These are phyloP conservation scores for Candida sp. DNA, from an alignment of 1,139 yeast species.

Conservation along the genomic window DNA sequence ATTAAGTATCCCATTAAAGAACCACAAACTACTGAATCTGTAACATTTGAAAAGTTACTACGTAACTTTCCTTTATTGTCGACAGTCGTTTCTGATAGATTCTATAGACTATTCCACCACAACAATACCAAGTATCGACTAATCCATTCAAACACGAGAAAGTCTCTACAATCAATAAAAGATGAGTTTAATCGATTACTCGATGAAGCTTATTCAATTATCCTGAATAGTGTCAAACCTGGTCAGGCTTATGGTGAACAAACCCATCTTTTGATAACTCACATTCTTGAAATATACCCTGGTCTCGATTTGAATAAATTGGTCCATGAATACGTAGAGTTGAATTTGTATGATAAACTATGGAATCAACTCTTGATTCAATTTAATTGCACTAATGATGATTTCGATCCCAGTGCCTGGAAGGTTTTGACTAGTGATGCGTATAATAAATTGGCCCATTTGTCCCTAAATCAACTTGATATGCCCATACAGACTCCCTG, in stretches of 20 bases:
- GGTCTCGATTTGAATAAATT: constrained; percentile 51
- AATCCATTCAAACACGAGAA: constrained; percentile 28
- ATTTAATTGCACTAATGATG: constrained; percentile 28
- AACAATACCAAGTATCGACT: constrained; percentile 33
- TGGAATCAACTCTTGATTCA: constrained; percentile 53
- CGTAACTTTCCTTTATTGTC: constrained; percentile 47
- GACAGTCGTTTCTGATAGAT: constrained; percentile 44
- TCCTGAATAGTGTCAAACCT: constrained; percentile 38
- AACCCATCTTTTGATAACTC: constrained; percentile 28
- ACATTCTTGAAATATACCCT: constrained; percentile 33
- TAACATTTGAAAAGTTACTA: constrained; percentile 42
- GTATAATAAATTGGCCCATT: constrained; percentile 42
- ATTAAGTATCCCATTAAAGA: not conserved
- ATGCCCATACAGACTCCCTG: constrained; percentile 44
- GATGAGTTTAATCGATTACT: constrained; percentile 32
- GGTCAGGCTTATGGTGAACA: constrained; percentile 37
- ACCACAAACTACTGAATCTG: constrained; percentile 6
- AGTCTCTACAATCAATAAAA: constrained; percentile 23
- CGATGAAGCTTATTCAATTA: constrained; percentile 34
- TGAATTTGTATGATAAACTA: constrained; percentile 58
- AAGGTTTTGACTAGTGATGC: constrained; percentile 25
- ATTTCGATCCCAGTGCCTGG: constrained; percentile 28
- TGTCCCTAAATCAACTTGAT: constrained; percentile 75
- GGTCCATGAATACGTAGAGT: constrained; percentile 69
- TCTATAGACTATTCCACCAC: constrained; percentile 41